A percentile compares a stretch with the other conserved stretches of the same genome.
phyloP scores from a whole-genome alignment of 2,329 filamentous ascomycete species.

The Falciphora oryzae region DNA sequence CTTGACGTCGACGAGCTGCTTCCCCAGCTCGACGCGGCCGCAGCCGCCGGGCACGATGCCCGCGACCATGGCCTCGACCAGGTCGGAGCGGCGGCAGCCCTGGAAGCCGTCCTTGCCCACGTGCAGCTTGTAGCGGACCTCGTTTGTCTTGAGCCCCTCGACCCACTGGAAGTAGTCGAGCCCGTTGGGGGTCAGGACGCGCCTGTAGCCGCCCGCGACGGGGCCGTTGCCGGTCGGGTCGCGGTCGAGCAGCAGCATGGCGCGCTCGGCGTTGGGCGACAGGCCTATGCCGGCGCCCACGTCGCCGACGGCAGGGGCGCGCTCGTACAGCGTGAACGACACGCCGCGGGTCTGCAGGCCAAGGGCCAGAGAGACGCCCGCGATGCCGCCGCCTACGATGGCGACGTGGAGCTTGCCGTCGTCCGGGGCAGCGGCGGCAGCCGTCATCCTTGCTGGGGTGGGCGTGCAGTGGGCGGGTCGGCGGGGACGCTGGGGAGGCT shows the following conservation, averaged over 20 bases:
- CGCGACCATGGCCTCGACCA: conserved; percentile 32
- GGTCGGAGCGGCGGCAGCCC: conserved; percentile 33
- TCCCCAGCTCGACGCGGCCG: conserved; percentile 26
- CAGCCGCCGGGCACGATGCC: conserved; percentile 19
- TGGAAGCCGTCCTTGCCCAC: conserved; percentile 37
- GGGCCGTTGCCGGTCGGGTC: conserved; percentile 20
- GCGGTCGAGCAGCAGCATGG: conserved; percentile 34
- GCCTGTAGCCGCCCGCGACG: conserved; percentile 32
- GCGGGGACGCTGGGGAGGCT: too few relatives aligned
- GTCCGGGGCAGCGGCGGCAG: not conserved
- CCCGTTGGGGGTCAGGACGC: conserved; percentile 30
- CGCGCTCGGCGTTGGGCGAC: conserved; percentile 43
- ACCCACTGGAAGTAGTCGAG: conserved; percentile 39
- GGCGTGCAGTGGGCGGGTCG: too few relatives aligned
- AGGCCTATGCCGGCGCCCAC: conserved; percentile 48
- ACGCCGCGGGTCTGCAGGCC: conserved; percentile 38
- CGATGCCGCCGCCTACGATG: conserved; percentile 47
- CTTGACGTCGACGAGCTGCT: conserved; percentile 26
- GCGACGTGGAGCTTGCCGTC: conserved; percentile 29
- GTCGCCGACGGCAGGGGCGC: conserved; percentile 34
- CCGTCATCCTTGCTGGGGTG: not conserved
- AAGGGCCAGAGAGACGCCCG: conserved; percentile 41
- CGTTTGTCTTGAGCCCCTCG: conserved; percentile 26
- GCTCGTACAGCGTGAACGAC: conserved; percentile 40
- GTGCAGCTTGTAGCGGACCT: conserved; percentile 28